Evolutionary conservation across 208 protist species (phyloP).

Genomic region (Herpetomonas tarakana): DNA sequence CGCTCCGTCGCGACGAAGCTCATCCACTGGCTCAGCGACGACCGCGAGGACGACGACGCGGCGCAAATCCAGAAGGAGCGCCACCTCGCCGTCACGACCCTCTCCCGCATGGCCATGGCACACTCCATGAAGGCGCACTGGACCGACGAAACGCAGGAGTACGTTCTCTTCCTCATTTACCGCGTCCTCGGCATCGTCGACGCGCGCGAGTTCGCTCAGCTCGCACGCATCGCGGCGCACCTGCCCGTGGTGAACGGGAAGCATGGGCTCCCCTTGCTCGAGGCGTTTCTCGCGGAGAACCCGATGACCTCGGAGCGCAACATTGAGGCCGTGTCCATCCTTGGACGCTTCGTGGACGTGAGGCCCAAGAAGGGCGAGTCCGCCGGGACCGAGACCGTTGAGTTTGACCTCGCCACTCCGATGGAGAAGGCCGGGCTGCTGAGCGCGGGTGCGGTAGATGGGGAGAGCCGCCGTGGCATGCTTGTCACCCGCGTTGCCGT

Average conservation of each 20-base stretch:
- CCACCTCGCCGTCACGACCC: slow-evolving; percentile 54
- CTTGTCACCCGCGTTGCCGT: slow-evolving; percentile 47
- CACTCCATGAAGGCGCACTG: slow-evolving; percentile 48
- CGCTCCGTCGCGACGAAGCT: slow-evolving; percentile 79
- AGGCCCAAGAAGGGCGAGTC: slow-evolving; percentile 3
- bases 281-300: slow-evolving; percentile 42
- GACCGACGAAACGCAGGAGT: slow-evolving; percentile 75
- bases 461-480: slow-evolving; percentile 27
- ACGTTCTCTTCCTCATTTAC: slow-evolving; percentile 58
- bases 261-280: slow-evolving; percentile 52
- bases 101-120: slow-evolving; percentile 41
- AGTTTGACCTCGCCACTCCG: slow-evolving; percentile 44
- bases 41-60: slow-evolving; percentile 80
- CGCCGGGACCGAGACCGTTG: slow-evolving; percentile 3
- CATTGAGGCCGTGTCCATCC: slow-evolving; percentile 58
- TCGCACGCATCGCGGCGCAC: slow-evolving; percentile 44
- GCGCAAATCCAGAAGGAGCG: slow-evolving; percentile 79
- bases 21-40: slow-evolving; percentile 83
- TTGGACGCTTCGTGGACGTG: slow-evolving; percentile 33
- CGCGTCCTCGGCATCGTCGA: slow-evolving; percentile 68
- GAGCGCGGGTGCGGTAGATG: slow-evolving; percentile 6
- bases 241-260: slow-evolving; percentile 63
- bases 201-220: slow-evolving; percentile 67
- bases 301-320: slow-evolving; percentile 39
- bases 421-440: slow-evolving; percentile 52